A percentile compares a stretch with the other conserved stretches of the same genome.
Conservation (phyloP, 2,329 filamentous ascomycete genomes). For the Cryphonectria japonica region DNA sequence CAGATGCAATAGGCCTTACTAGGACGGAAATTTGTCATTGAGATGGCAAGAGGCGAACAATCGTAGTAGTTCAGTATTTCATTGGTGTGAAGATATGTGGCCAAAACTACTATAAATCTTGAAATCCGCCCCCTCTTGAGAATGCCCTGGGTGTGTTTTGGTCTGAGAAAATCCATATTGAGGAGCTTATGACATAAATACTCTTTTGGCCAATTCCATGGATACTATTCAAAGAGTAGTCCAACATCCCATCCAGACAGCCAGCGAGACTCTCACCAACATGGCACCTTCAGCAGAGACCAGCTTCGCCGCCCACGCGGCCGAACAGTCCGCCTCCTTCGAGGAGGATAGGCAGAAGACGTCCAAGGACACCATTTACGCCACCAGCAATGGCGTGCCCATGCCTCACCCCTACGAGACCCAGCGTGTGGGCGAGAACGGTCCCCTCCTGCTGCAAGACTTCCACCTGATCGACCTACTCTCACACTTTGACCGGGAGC, state of each 20-base stretch:
- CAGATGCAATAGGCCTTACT: too few relatives aligned
- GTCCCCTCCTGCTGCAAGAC: conserved; percentile 61
- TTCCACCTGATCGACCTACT: conserved; percentile 66
- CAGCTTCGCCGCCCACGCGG: conserved; percentile 44
- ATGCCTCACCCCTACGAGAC: conserved; percentile 62
- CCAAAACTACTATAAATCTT: not conserved
- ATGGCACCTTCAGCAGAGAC: conserved; percentile 36
- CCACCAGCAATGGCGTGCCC: conserved; percentile 59
- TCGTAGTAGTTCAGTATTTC: not conserved
- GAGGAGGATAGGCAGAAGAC: conserved; percentile 45
- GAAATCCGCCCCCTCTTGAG: too few relatives aligned
- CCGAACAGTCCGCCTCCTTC: conserved; percentile 43
- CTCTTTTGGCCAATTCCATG: not conserved
- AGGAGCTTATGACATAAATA: not conserved
- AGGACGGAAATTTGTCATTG: not conserved
- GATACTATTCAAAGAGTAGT: conserved; percentile 11
- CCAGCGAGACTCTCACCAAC: conserved; percentile 14
- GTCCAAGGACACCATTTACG: conserved; percentile 52
- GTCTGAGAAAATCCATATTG: not conserved
- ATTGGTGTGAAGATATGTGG: not conserved
- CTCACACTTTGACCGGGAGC: conserved; percentile 63
- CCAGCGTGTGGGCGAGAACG: conserved; percentile 60
- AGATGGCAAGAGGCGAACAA: not conserved
- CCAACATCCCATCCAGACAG: conserved; percentile 19
- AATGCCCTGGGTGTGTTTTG: too few relatives aligned